Evolutionary conservation across 2,329 filamentous ascomycete species (phyloP), one percentile per base, ranked within the genome.

Genomic region (Talaromyces amestolkiae): DNA sequence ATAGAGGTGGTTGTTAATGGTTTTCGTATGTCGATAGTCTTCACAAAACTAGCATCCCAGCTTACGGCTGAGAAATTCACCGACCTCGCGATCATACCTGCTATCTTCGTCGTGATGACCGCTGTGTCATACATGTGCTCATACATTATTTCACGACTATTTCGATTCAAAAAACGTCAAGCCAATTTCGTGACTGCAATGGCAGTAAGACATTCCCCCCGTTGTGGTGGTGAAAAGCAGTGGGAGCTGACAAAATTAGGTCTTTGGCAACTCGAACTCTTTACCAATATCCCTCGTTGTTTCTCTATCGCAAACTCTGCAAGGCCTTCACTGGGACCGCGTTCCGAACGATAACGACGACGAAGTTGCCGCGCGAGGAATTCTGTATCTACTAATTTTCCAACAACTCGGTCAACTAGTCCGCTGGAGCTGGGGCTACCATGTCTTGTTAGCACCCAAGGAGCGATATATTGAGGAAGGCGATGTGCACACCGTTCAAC

Each of bases 221-320:
- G 10, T 35, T 17, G n/a, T 17, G n/a, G n/a, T 15, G 3, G 31
- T 33, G 13, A 51, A 11, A 22, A 49, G 15, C 11, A 33, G 35
- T 45, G 19, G 59, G 8, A 58, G 24, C 60, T 63, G 9, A 65
- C 62, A 3, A 9, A 33, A 45, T 19, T 19, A 88, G 86, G 87
- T 98, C 58, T 99, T 99, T 77, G 95, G 94, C 72, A 99, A 99
- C 78, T 98, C 94, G 39, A 99, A 99, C 79, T 98, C 95, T 19
- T 85, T 99, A 22, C 95, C 95, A 0, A 98, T 99, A 68, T 99
- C 95, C 0, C 87, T 99, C 64, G 93, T 99, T 68, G 86, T 98
- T 65, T 97, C 94, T 9, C 85, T 99, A 11, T 96, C 94, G 15
- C 91, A 97, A 75, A 99, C 95, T 0, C 84, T 99, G 65, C 88